These are phyloP conservation scores for Chimonanthus salicifolius DNA, from an alignment of 164 flowering plant genomes.

Conservation along the genomic window DNA sequence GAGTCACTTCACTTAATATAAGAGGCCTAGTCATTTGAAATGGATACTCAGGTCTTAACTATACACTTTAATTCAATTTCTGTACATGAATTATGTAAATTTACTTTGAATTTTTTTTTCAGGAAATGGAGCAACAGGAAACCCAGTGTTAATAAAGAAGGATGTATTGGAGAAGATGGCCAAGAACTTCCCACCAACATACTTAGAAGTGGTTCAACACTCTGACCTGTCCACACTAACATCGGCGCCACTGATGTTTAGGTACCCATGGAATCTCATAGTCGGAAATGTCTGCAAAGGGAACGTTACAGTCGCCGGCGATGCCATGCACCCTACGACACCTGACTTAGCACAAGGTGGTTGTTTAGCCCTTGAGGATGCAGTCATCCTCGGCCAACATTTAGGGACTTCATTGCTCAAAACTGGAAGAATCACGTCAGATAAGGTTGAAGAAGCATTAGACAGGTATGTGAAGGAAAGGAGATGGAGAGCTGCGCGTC, in stretches of 20 bases:
- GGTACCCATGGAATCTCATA: conserved; percentile 34
- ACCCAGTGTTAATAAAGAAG: conserved; percentile 18
- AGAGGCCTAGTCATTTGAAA: neutral
- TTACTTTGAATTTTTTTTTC: too few species aligned
- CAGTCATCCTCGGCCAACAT: conserved; percentile 32
- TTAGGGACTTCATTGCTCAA: conserved; percentile 17
- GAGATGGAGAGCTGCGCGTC: conserved; percentile 13
- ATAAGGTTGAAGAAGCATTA: conserved; percentile 1
- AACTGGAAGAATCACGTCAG: conserved; percentile 1
- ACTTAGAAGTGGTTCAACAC: conserved; percentile 17
- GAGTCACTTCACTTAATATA: too few species aligned
- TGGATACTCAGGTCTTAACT: neutral
- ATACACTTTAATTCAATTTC: neutral
- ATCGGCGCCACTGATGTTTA: conserved; percentile 29
- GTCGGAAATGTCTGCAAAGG: conserved; percentile 21
- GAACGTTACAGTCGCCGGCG: conserved; percentile 35
- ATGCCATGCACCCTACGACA: conserved; percentile 54
- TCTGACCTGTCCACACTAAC: conserved; percentile 14
- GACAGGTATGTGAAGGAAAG: conserved; percentile 16
- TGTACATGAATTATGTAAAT: too few species aligned
- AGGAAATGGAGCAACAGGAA: neutral
- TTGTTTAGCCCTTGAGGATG: conserved; percentile 38
- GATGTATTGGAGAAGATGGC: conserved; percentile 11
- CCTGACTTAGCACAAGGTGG: conserved; percentile 48
- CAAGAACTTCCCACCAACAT: conserved; percentile 15